These are phyloP conservation scores for Tuber microsphaerosporum DNA, from an alignment of 495 filamentous ascomycete species.

Conservation along the genomic window DNA sequence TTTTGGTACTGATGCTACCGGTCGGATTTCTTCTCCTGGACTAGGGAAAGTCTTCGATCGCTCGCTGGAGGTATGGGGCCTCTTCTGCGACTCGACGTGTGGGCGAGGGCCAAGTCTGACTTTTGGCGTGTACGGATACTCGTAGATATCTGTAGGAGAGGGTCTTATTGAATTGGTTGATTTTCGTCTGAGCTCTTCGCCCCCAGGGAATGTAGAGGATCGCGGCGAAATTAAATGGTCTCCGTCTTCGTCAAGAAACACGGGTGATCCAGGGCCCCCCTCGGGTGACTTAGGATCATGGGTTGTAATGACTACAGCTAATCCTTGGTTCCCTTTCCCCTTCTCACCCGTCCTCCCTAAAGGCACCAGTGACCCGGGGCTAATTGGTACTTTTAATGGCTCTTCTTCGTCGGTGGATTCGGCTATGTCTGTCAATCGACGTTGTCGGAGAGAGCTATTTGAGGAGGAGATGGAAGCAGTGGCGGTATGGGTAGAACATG, in stretches of 20 bases:
- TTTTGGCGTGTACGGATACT: slow-evolving; percentile 54
- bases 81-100: slow-evolving; percentile 59
- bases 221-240: slow-evolving; percentile 34
- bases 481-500: slow-evolving; percentile 82
- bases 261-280: slow-evolving; percentile 34
- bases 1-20: slow-evolving; percentile 62
- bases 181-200: slow-evolving; percentile 45
- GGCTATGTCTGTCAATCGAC: slow-evolving; percentile 78
- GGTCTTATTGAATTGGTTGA: slow-evolving; percentile 56
- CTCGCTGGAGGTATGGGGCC: slow-evolving; percentile 55
- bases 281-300: slow-evolving; percentile 34
- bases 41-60: slow-evolving; percentile 42
- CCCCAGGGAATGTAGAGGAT: slow-evolving; percentile 28
- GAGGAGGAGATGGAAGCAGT: slow-evolving; percentile 82
- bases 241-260: slow-evolving; percentile 38
- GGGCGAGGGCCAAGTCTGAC: slow-evolving; percentile 80
- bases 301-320: slow-evolving; percentile 41
- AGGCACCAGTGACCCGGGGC: slow-evolving; percentile 19
- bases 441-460: slow-evolving; percentile 66
- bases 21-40: slow-evolving; percentile 52
- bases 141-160: slow-evolving; percentile 56
- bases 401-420: slow-evolving; percentile 72
- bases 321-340: slow-evolving; percentile 31
- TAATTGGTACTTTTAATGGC: slow-evolving; percentile 32
- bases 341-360: slow-evolving; percentile 25